Evolutionary conservation across 2,329 filamentous ascomycete species (phyloP).

Genomic region (Penicillium sp.): DNA sequence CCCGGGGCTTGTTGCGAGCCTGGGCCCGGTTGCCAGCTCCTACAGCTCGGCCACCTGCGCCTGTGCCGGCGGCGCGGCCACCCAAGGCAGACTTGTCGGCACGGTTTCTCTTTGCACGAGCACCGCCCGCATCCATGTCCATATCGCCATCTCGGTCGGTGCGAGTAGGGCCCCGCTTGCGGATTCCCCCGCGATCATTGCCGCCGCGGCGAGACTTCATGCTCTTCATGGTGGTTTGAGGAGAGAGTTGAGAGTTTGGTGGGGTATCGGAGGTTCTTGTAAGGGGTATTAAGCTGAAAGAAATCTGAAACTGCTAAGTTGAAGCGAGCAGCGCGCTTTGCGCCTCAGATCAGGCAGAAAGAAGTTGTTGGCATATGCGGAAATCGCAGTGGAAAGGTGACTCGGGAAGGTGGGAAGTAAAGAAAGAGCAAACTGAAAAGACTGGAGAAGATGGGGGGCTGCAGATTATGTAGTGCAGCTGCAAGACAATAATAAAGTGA

Average conservation of each 20-base stretch:
- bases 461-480: slow-evolving; percentile 16
- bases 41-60: slow-evolving; percentile 30
- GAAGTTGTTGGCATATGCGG: slow-evolving; percentile 25
- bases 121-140: slow-evolving; percentile 54
- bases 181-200: slow-evolving; percentile 51
- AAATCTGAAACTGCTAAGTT: slow-evolving; percentile 2
- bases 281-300: not conserved
- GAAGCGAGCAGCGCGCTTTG: slow-evolving; percentile 25
- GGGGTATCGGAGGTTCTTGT: slow-evolving; percentile 1
- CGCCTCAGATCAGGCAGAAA: slow-evolving; percentile 26
- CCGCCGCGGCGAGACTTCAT: slow-evolving; percentile 33
- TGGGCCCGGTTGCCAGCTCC: slow-evolving; percentile 23
- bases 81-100: slow-evolving; percentile 5
- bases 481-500: slow-evolving; percentile 6
- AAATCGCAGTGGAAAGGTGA: not conserved
- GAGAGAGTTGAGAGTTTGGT: not conserved
- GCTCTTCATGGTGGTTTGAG: slow-evolving; percentile 30
- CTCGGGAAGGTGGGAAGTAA: not conserved
- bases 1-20: slow-evolving; percentile 33
- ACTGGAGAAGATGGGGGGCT: not conserved
- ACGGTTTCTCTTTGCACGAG: slow-evolving; percentile 37
- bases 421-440: not conserved
- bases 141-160: slow-evolving; percentile 63
- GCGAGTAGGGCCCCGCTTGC: slow-evolving; percentile 49
- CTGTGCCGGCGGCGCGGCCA: slow-evolving; percentile 2